Evolutionary conservation across 257 asterid species (phyloP).

Genomic region (Nicotiana attenuata): DNA sequence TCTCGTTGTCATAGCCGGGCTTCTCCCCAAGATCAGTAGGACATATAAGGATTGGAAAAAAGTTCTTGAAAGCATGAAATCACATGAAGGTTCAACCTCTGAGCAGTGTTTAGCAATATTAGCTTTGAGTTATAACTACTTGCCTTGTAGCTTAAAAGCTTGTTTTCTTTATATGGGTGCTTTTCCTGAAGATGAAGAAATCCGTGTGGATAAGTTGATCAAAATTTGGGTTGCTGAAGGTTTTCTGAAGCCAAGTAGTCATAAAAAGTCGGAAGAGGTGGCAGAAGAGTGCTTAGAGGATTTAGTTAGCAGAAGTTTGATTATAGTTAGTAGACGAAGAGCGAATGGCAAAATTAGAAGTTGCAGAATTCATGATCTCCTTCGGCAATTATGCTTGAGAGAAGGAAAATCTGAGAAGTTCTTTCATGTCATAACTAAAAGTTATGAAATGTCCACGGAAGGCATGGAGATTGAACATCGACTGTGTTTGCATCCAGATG

Average conservation of each 20-base stretch:
- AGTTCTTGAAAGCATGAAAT: neutral
- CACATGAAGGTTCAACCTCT: neutral
- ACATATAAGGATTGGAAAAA: neutral
- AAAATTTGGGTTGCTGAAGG: conserved; percentile 16
- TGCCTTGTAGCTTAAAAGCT: neutral
- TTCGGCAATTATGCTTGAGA: conserved; percentile 4
- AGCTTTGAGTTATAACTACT: conserved; percentile 5
- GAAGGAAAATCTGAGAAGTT: neutral
- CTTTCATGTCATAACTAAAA: neutral
- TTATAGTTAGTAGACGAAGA: neutral
- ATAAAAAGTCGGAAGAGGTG: neutral
- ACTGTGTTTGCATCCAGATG: neutral
- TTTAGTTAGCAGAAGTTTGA: conserved; percentile 1
- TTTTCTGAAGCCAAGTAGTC: neutral
- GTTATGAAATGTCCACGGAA: neutral
- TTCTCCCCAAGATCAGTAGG: neutral
- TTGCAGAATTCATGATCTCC: conserved; percentile 13
- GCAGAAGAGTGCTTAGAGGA: conserved; percentile 9
- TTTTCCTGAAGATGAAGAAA: neutral
- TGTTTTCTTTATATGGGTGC: conserved; percentile 12
- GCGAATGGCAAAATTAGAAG: neutral
- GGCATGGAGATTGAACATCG: neutral
- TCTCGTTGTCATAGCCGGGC: neutral
- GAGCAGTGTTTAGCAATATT: neutral
- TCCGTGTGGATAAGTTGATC: neutral